These are phyloP conservation scores for Physcomitrium patens DNA, from an alignment of 225 moss, liverwort and hornwort genomes.

Conservation along the genomic window DNA sequence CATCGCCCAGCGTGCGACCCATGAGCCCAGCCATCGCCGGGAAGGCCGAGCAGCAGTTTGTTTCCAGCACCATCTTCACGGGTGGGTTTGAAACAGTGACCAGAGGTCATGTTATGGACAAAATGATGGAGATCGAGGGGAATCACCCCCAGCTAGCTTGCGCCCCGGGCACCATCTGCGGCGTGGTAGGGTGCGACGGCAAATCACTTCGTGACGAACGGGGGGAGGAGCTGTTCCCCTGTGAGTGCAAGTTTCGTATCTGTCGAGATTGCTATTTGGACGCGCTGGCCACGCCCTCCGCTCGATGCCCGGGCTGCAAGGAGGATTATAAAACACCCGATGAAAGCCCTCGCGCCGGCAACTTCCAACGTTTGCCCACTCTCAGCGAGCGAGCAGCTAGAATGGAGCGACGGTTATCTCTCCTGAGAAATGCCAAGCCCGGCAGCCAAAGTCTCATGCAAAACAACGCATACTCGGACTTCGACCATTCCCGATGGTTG, in stretches of 20 bases:
- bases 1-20: slow-evolving; percentile 40
- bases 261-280: slow-evolving; percentile 93
- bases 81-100: slow-evolving; percentile 76
- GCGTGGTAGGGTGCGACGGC: slow-evolving; percentile 73
- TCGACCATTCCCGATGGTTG: slow-evolving; percentile 75
- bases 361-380: slow-evolving; percentile 59
- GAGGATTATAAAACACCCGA: slow-evolving; percentile 65
- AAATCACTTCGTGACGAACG: slow-evolving; percentile 81
- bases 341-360: slow-evolving; percentile 35
- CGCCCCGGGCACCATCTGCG: slow-evolving; percentile 55
- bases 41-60: slow-evolving; percentile 92
- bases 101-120: slow-evolving; percentile 90
- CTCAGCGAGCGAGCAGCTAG: slow-evolving; percentile 47
- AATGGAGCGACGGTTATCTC: slow-evolving; percentile 78
- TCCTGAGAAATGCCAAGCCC: slow-evolving; percentile 66
- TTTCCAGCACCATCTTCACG: slow-evolving; percentile 90
- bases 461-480: slow-evolving; percentile 51
- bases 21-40: slow-evolving; percentile 69
- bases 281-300: slow-evolving; percentile 50
- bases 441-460: slow-evolving; percentile 49
- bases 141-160: slow-evolving; percentile 78
- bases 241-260: slow-evolving; percentile 79
- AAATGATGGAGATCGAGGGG: slow-evolving; percentile 75
- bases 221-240: slow-evolving; percentile 81
- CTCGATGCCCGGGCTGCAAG: slow-evolving; percentile 86